Base-by-base conservation (phyloP, 495 filamentous ascomycete species). In the Tuber aestivum region DNA sequence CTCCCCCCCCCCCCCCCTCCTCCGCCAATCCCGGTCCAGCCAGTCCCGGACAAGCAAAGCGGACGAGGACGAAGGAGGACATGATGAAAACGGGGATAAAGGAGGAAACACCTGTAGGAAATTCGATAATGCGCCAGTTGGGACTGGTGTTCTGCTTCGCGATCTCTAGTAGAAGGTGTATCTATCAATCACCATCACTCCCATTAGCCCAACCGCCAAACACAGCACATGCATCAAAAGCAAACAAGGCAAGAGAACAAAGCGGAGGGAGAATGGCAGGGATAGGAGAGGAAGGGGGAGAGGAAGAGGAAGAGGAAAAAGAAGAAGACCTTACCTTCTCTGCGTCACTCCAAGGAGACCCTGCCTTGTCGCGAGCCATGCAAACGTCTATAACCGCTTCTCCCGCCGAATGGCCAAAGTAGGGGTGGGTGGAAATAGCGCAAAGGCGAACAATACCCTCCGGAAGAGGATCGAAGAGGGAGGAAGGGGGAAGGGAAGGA, bases 91-190 rank as follows among this genome's bases (percentile, higher is more conserved):
- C 27, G 41, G n/a, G 61, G 44, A 35, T 2, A 56, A 27, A 74
- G 38, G 74, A 44, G 41, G 77, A 77, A 74, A 72, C 70, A 81
- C 79, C 79, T 81, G 41, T 69, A 72, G 79, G 79, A 65, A 77
- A 37, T 61, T 78, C 80, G 79, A 81, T 81, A 41, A 70, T 70
- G 76, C 75, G 80, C 79, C 79, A 81, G 80, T 81, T 80, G 70
- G 79, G 79, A 70, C 74, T 75, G 41, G 72, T 38, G 40, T 77
- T 80, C 40, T 81, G 78, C 70, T 81, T 80, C 48, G 72, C 75
- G 70, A 81, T 77, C 71, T 81, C 79, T 21, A 81, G 44, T 37
- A 81, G 78, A 75, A 81, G 79, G 16, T 75, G 70, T 65, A 81
- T 74, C 79, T 81, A 73, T 79, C 76, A 79, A 75, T 72, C 70